These are phyloP conservation scores for Trametes coccinea DNA, from an alignment of 768 basidiomycete species.

Conservation along the genomic window DNA sequence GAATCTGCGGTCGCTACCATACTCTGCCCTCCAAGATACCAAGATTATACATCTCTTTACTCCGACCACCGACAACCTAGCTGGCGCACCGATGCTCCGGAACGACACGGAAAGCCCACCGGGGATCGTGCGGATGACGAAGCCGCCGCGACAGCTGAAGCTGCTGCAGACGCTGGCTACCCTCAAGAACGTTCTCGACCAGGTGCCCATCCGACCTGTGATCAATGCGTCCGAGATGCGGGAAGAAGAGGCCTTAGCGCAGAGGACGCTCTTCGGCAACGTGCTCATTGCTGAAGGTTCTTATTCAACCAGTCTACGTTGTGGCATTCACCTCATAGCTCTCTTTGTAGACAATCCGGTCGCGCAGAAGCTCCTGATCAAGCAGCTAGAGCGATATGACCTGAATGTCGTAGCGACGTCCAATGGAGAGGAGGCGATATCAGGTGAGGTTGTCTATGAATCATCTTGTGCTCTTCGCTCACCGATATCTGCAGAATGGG, in stretches of 20 bases:
- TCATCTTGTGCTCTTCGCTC: background rate
- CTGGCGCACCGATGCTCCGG: conserved; percentile 52
- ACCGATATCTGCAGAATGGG: conserved; percentile 52
- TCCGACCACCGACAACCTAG: conserved; percentile 57
- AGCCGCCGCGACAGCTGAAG: conserved; percentile 63
- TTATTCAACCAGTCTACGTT: background rate
- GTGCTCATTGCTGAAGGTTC: conserved; percentile 73
- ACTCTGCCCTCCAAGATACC: conserved; percentile 47
- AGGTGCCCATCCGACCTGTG: conserved; percentile 38
- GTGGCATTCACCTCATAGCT: background rate
- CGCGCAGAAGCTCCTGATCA: conserved; percentile 65
- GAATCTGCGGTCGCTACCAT: conserved; percentile 43
- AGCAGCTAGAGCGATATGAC: conserved; percentile 63
- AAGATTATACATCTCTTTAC: conserved; percentile 74
- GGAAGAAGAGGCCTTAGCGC: conserved; percentile 48
- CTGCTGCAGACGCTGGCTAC: conserved; percentile 62
- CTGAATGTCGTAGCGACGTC: conserved; percentile 61
- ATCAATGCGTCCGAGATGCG: conserved; percentile 41
- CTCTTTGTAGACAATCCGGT: conserved; percentile 60
- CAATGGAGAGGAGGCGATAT: conserved; percentile 68
- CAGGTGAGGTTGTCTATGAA: conserved; percentile 37
- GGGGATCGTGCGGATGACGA: conserved; percentile 67
- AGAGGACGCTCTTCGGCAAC: conserved; percentile 62
- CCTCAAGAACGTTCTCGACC: conserved; percentile 53
- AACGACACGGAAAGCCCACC: conserved; percentile 42